A percentile compares a stretch with the other conserved stretches of the same genome.
Conservation (phyloP, 2,329 filamentous ascomycete species). For the Penicillium sp. region DNA sequence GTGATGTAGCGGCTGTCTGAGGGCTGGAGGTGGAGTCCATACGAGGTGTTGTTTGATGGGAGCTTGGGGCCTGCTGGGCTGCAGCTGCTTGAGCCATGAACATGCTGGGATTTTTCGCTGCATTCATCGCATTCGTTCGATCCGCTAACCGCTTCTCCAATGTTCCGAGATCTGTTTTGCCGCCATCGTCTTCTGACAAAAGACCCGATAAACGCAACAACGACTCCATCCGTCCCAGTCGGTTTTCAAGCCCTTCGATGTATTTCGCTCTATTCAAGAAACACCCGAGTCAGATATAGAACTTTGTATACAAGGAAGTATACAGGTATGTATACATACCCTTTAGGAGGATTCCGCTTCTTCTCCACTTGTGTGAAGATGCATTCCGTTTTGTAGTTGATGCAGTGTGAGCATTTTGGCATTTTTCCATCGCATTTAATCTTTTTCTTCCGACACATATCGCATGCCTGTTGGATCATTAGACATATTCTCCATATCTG, state of each 20-base stretch:
- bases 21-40: conserved; percentile 51
- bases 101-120: conserved; percentile 35
- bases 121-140: conserved; percentile 40
- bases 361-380: conserved; percentile 98
- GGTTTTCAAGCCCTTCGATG: conserved; percentile 93
- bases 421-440: conserved; percentile 98
- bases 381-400: conserved; percentile 97
- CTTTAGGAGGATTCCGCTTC: conserved; percentile 95
- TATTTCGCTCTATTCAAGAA: conserved; percentile 71
- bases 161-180: conserved; percentile 80
- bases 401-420: conserved; percentile 90
- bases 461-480: conserved; percentile 65
- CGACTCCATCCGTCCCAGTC: conserved; percentile 92
- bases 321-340: conserved; percentile 57
- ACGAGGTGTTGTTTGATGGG: conserved; percentile 47
- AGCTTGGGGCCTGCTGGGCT: conserved; percentile 33
- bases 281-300: conserved; percentile 38
- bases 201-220: conserved; percentile 82
- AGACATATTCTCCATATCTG: conserved; percentile 7
- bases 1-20: conserved; percentile 51
- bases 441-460: conserved; percentile 90
- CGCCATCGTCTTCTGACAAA: conserved; percentile 79
- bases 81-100: conserved; percentile 26
- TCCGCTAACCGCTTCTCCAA: conserved; percentile 73
- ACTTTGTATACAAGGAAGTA: not conserved